These are phyloP conservation scores for Pythium volutum DNA, from an alignment of 352 stramenopile species.

Conservation along the genomic window DNA sequence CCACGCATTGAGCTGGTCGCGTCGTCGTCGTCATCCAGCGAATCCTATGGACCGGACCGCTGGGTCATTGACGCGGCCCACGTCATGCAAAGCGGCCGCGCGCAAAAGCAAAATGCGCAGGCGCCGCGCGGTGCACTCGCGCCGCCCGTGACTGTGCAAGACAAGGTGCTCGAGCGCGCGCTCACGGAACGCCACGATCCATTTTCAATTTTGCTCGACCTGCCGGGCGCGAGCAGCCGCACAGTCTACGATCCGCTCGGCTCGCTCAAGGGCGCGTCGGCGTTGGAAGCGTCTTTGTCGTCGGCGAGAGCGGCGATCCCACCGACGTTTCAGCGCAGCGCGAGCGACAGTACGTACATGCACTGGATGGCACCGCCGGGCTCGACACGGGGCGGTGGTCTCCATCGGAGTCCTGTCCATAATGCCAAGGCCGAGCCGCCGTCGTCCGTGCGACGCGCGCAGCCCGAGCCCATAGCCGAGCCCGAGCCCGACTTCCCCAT, in stretches of 20 bases:
- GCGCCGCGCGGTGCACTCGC: constrained; percentile 23
- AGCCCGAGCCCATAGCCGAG: constrained; percentile 14
- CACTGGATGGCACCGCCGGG: background rate
- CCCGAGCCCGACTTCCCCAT: constrained; percentile 4
- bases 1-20: constrained; percentile 54
- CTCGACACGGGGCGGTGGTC: background rate
- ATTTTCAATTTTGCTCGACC: constrained; percentile 17
- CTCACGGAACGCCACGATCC: constrained; percentile 46
- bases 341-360: constrained; percentile 18
- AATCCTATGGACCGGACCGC: constrained; percentile 10
- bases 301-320: background rate
- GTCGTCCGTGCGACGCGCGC: background rate
- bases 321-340: constrained; percentile 12
- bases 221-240: constrained; percentile 1
- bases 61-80: constrained; percentile 24
- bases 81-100: constrained; percentile 18
- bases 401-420: background rate
- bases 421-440: background rate
- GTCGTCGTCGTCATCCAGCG: constrained; percentile 26
- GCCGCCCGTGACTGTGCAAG: constrained; percentile 17
- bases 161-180: constrained; percentile 42
- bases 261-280: background rate
- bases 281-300: background rate
- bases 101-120: constrained; percentile 23
- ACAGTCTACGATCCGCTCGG: constrained; percentile 2